Percentiles rank a stretch among this genome's conserved stretches.
phyloP scores from a whole-genome alignment of 78 protist species.

The Trichosphaerium sp. region DNA sequence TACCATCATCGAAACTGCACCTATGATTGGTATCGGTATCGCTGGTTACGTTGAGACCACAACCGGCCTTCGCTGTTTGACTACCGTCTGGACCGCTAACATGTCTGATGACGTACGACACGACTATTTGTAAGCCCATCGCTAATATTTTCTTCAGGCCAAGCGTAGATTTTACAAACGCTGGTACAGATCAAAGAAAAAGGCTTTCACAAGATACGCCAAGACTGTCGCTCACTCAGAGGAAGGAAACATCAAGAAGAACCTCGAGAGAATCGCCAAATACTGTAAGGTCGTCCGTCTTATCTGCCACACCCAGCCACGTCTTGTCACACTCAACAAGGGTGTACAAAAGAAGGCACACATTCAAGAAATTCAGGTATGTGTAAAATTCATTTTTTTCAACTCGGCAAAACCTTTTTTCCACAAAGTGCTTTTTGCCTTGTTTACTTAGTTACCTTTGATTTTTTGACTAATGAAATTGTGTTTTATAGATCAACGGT shows the following conservation, averaged over 20 bases:
- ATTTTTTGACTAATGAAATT: too few relatives aligned
- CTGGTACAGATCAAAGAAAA: conserved; percentile 93
- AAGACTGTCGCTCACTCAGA: conserved; percentile 42
- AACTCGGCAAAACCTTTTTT: too few relatives aligned
- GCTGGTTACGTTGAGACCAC: conserved; percentile 98
- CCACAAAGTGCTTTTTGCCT: too few relatives aligned
- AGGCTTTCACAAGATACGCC: conserved; percentile 94
- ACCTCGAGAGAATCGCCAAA: conserved; percentile 82
- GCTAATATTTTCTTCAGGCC: too few relatives aligned
- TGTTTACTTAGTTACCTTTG: too few relatives aligned
- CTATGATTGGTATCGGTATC: conserved; percentile 96
- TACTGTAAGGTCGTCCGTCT: conserved; percentile 95
- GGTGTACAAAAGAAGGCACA: conserved; percentile 94
- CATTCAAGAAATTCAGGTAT: conserved; percentile 97
- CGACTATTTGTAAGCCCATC: too few relatives aligned
- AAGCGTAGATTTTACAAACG: conserved; percentile 91
- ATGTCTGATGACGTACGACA: conserved; percentile 72
- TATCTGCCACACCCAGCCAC: conserved; percentile 96
- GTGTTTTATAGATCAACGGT: conserved; percentile 98
- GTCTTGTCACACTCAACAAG: conserved; percentile 47
- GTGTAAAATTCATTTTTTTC: not conserved
- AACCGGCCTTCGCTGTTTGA: conserved; percentile 90
- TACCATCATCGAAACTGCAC: conserved; percentile 98
- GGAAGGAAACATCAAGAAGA: conserved; percentile 46
- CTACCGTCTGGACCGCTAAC: conserved; percentile 98